Evolutionary conservation across 1,284 basidiomycete species (phyloP).

Genomic region (Thecaphora thlaspeos): DNA sequence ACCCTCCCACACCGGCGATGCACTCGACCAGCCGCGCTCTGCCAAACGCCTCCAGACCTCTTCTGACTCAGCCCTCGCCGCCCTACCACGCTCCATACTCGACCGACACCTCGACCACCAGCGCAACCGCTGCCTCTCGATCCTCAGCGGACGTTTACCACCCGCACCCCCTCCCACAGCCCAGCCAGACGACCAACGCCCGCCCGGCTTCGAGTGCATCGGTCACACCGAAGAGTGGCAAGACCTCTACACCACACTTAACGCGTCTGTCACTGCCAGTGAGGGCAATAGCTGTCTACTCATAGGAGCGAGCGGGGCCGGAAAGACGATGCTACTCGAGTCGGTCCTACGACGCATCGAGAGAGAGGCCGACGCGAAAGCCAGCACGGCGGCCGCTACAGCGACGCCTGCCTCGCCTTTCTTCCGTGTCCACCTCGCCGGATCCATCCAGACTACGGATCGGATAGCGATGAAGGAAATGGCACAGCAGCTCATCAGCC

Average conservation of each 20-base stretch:
- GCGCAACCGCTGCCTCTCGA: background rate
- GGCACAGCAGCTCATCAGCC: slow-evolving; percentile 48
- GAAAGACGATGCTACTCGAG: slow-evolving; percentile 42
- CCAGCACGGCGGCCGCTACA: background rate
- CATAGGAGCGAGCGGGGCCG: slow-evolving; percentile 43
- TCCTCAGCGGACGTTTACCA: background rate
- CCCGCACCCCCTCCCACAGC: slow-evolving; percentile 2
- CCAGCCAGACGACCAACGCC: background rate
- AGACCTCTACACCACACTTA: slow-evolving; percentile 29
- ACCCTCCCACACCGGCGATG: no score
- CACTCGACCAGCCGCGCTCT: no score
- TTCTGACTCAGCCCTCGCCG: background rate
- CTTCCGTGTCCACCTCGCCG: slow-evolving; percentile 44
- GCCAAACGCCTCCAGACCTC: background rate
- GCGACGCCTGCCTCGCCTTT: slow-evolving; percentile 5
- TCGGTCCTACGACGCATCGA: slow-evolving; percentile 32
- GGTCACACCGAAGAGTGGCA: slow-evolving; percentile 40
- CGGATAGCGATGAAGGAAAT: slow-evolving; percentile 49
- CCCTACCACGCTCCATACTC: background rate
- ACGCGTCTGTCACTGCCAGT: slow-evolving; percentile 28
- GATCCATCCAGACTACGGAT: slow-evolving; percentile 44
- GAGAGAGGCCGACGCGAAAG: background rate
- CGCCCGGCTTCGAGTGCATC: slow-evolving; percentile 28
- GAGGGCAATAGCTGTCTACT: slow-evolving; percentile 53
- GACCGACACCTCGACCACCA: background rate